Conservation (phyloP, 495 filamentous ascomycete species). For the Hyphodiscus hymeniophilus region DNA sequence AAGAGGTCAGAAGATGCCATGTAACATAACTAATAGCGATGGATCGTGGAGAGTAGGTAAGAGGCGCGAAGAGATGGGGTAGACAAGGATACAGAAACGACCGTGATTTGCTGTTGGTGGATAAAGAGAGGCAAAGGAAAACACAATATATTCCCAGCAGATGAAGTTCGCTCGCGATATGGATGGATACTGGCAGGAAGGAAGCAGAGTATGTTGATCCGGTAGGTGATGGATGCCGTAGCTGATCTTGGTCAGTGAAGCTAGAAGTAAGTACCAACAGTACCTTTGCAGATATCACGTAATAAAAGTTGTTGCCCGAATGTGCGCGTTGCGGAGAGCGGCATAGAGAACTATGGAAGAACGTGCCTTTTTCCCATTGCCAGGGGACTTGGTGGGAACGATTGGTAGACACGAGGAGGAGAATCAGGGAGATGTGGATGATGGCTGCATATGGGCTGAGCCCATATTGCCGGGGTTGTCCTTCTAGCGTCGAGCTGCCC, state of each 20-base stretch:
- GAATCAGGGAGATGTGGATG: too few relatives aligned
- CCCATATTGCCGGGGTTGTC: neutral
- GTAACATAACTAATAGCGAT: neutral
- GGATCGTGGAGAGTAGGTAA: too few relatives aligned
- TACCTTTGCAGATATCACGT: constrained; percentile 12
- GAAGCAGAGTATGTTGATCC: too few relatives aligned
- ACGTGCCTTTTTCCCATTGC: neutral
- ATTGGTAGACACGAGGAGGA: too few relatives aligned
- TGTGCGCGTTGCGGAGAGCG: too few relatives aligned
- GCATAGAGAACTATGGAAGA: too few relatives aligned
- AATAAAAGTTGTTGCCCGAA: constrained; percentile 6
- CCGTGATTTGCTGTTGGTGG: constrained; percentile 5
- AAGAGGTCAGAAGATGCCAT: neutral
- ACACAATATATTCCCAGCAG: too few relatives aligned
- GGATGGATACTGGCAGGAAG: neutral
- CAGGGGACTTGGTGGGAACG: neutral
- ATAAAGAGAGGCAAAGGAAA: constrained; percentile 8
- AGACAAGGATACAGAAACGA: constrained; percentile 7
- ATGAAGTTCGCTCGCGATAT: too few relatives aligned
- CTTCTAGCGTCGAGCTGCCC: too few relatives aligned
- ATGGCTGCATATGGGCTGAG: neutral
- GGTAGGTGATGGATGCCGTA: too few relatives aligned
- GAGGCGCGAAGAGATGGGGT: neutral
- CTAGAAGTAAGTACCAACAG: too few relatives aligned
- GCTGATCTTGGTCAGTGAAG: too few relatives aligned